Conservation (phyloP, 1,139 yeast genomes). For the Citeromyces hawaiiensis region DNA sequence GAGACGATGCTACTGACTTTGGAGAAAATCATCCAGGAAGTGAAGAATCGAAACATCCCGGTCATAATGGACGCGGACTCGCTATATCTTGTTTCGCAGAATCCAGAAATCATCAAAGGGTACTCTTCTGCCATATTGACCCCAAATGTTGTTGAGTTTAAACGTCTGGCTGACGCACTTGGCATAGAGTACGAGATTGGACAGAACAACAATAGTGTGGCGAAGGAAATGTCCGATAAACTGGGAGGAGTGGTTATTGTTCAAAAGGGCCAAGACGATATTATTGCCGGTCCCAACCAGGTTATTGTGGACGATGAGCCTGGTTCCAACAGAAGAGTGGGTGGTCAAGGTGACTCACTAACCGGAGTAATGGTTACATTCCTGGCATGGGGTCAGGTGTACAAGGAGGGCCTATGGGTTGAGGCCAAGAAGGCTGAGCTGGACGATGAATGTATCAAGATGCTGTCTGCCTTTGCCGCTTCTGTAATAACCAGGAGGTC, state of each 20-base stretch:
- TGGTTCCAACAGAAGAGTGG: conserved; percentile 67
- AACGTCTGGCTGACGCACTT: conserved; percentile 41
- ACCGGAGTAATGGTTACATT: conserved; percentile 63
- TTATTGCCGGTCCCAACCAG: conserved; percentile 38
- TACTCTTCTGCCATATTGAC: conserved; percentile 54
- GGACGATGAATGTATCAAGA: conserved; percentile 23
- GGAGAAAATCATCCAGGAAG: conserved; percentile 40
- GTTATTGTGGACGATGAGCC: conserved; percentile 24
- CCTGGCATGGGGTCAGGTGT: conserved; percentile 52
- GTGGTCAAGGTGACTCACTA: conserved; percentile 84
- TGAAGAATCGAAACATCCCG: conserved; percentile 39
- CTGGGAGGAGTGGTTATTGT: conserved; percentile 57
- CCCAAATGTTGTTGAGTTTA: conserved; percentile 82
- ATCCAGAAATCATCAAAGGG: conserved; percentile 40
- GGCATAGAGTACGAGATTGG: conserved; percentile 18
- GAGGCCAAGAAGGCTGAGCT: conserved; percentile 14
- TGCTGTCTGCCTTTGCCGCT: conserved; percentile 69
- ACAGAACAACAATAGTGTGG: conserved; percentile 14
- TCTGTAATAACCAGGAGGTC: conserved; percentile 56
- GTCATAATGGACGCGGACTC: conserved; percentile 87
- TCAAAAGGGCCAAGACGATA: conserved; percentile 59
- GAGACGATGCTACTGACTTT: conserved; percentile 48
- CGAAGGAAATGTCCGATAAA: conserved; percentile 32
- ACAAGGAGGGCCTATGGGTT: conserved; percentile 43
- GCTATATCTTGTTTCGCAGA: conserved; percentile 42